Evolutionary conservation across 805 yeast genomes (phyloP), one percentile per base, ranked within the genome.

Genomic region (Ogataea nakhonphanomensis): DNA sequence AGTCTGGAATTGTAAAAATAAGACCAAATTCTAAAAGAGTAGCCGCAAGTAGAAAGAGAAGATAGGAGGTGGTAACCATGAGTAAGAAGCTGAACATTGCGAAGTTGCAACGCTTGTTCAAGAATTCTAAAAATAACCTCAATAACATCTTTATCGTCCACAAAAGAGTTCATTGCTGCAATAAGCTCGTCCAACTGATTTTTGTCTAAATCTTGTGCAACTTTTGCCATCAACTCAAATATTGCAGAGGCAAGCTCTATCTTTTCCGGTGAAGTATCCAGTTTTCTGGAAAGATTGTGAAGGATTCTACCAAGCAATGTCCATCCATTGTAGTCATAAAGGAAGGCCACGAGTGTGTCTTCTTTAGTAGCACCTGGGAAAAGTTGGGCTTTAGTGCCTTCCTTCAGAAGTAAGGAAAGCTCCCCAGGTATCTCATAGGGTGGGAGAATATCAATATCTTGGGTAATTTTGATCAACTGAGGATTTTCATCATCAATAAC

Each of bases 261-360:
- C 36, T 67, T 69, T 7, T 70, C 73, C 2, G 52, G 47, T 5
- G 69, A 51, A 41, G 67, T 64, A 36, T 67, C 71, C 41, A 66
- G 53, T 17, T 53, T 52, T 39, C 64, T 66, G 1, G 76, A 67
- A 8, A 82, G 61, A 48, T 83, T 83, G 49, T 84, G 89, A 24
- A 90, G 60, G 0, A 85, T 65, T 52, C 95, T 73, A 1, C 97
- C 97, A 12, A 91, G 52, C 21, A 84, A 62, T 0, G 95, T 75
- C 95, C 97, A 89, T 1, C 97, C 97, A 55, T 81, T 85, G 57
- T 81, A 88, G 3, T 73, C 71, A 56, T 83, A 77, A 21, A 81
- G 64, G 64, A 93, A 89, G 15, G 87, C 73, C 3, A 84, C 84
- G 12, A 74, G 51, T 4, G 52, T 24, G 21, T 45, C 29, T 21